Evolutionary conservation across 129 eudicot species (phyloP), one percentile per base, ranked within the genome.

Genomic region (Cynara cardunculus): DNA sequence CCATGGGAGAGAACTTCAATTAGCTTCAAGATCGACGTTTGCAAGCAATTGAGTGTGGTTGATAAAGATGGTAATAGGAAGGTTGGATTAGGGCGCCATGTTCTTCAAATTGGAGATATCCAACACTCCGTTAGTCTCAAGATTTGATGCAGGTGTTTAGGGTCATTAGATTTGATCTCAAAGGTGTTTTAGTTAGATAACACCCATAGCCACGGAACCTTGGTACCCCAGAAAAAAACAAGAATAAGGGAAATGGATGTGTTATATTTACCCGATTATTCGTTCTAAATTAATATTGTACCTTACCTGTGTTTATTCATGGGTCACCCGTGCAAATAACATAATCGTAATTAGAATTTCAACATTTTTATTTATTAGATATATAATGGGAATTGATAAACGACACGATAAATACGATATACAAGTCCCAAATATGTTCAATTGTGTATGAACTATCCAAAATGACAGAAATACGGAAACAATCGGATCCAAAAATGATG

Each of bases 31-130:
- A 82, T 83, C 39, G 39, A 83, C 72, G 74, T 83, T 7, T 71
- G 86, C 39, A 77, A 83, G 78, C 39, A 73, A 3, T 61, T 83
- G 76, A 77, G 86, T 37, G 78, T 83, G 27, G 86, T 46, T 37
- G 82, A 83, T 77, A 73, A 83, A 77, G 73, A 83, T 12, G 86
- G 86, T 69, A 77, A 25, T 7, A 37, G 73, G 59, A 83, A 71
- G 65, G 56, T 83, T 19, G 86, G 74, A 56, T 61, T 71, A 76
- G 86, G 86, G 64, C 78, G 67, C 0, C 65, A 83, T 83, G 22
- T 59, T 83, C 74, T 83, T 71, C 78, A 83, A 25, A 71, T 77
- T 28, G 82, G 86, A 59, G 78, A 77, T 67, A 10, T 77, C 21
- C 72, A 77, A 71, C 86, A 83, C 11, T 14, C 26, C 14, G 6